Evolutionary conservation across 148 eudicot genomes (phyloP), one percentile per base, ranked within the genome.

Genomic region (Chenopodium formosanum): DNA sequence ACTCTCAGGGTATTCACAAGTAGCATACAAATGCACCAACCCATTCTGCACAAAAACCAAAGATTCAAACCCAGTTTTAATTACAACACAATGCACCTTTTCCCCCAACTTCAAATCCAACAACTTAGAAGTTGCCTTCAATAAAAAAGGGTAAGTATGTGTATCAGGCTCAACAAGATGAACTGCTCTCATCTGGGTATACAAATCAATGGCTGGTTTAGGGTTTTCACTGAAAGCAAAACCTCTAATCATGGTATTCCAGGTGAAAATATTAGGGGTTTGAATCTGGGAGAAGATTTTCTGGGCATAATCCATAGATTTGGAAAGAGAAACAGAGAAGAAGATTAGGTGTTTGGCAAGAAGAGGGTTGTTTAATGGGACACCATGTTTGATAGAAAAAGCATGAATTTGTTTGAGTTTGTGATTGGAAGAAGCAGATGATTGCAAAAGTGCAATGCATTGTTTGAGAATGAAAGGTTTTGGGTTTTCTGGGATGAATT

Each of bases 171-270:
- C 84, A 80, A 89, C 83, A 9, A 81, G 74, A 44, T 72, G 29
- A 22, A 75, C 70, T 40, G 44, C 44, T 27, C 79, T 84, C 91
- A 92, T 85, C 37, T 83, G 80, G 64, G 47, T 70, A 82, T 91
- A 86, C 7, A 91, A 75, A 32, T 83, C 82, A 77, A 94, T 76
- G 4, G 92, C 92, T 12, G 83, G 88, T 71, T 70, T 67, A 6
- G 95, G 92, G 40, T 88, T 86, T 56, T 88, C 87, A 78, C 90
- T 87, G 85, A 91, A 91, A 32, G 97, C 94, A 85, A 86, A 92
- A 32, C 94, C 97, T 86, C 91, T 90, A 73, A 94, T 94, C 95
- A 92, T 86, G 10, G 97, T 91, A 63, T 89, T 90, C 91, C 92
- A 92, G 8, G 91, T 86, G 80, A 94, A 92, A 40, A 94, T 79